Percentiles rank a stretch among this genome's conserved stretches.
These are phyloP conservation scores for Aquanectria penicillioides DNA, from an alignment of 2,329 filamentous ascomycete species.

Conservation along the genomic window DNA sequence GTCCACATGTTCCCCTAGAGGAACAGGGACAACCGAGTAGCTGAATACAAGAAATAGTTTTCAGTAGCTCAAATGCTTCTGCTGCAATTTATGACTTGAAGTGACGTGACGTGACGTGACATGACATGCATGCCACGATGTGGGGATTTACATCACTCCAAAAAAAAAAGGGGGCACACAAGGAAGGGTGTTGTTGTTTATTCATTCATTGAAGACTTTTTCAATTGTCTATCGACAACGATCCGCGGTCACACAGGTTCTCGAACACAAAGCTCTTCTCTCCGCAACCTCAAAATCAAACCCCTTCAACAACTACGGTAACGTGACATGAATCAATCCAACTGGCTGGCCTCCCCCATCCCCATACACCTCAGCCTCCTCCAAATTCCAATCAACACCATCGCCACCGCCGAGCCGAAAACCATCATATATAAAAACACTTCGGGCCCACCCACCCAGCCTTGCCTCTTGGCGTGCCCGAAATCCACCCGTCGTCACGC, in stretches of 20 bases:
- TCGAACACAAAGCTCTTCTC: neutral
- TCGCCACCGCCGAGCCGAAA: neutral
- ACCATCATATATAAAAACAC: slow-evolving; percentile 25
- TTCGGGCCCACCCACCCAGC: neutral
- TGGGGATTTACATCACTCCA: neutral
- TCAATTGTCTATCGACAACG: slow-evolving; percentile 13
- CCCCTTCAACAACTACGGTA: neutral
- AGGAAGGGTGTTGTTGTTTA: neutral
- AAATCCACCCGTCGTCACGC: neutral
- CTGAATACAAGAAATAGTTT: slow-evolving; percentile 10
- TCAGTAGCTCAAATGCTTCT: too few species aligned
- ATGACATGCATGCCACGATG: too few species aligned
- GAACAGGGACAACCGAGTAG: slow-evolving; percentile 10
- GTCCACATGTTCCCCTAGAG: neutral
- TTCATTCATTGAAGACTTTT: neutral
- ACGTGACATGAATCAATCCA: slow-evolving; percentile 12
- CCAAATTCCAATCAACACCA: neutral
- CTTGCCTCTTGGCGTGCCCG: neutral
- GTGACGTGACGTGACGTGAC: too few species aligned
- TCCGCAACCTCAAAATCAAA: too few species aligned
- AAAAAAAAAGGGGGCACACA: neutral
- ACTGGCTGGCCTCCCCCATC: too few species aligned
- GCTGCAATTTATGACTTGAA: neutral
- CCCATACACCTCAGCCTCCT: neutral
- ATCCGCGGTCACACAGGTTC: neutral